These are phyloP conservation scores for Esteya vermicola DNA, from an alignment of 2,329 filamentous ascomycete species.

Conservation along the genomic window DNA sequence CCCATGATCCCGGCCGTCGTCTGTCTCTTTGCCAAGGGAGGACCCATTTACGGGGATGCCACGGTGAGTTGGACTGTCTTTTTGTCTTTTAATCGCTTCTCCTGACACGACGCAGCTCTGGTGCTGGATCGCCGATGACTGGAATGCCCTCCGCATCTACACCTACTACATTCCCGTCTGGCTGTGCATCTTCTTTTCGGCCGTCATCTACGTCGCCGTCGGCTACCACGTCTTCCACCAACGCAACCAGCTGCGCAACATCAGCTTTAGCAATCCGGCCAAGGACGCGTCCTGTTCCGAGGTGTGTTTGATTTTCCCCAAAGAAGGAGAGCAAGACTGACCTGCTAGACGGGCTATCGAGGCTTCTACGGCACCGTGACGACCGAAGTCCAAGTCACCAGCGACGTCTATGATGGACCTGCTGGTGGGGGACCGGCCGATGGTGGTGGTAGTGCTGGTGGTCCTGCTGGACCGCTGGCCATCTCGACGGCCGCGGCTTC, in stretches of 20 bases:
- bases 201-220: slow-evolving; percentile 40
- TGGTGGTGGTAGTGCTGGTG: no score
- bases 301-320: slow-evolving; percentile 7
- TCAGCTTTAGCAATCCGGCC: slow-evolving; percentile 31
- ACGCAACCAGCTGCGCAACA: slow-evolving; percentile 38
- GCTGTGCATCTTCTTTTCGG: slow-evolving; percentile 41
- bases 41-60: slow-evolving; percentile 39
- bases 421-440: not conserved
- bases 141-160: slow-evolving; percentile 43
- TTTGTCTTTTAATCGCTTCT: not conserved
- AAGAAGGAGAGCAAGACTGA: no score
- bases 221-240: slow-evolving; percentile 46
- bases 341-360: slow-evolving; percentile 13
- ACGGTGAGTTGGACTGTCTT: slow-evolving; percentile 33
- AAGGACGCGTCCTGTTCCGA: slow-evolving; percentile 17
- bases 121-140: slow-evolving; percentile 44
- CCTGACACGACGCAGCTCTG: slow-evolving; percentile 29
- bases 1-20: slow-evolving; percentile 54
- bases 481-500: no score
- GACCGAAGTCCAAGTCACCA: slow-evolving; percentile 34
- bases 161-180: slow-evolving; percentile 49
- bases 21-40: slow-evolving; percentile 42
- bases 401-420: slow-evolving; percentile 12
- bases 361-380: slow-evolving; percentile 35
- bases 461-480: no score